Conservation (phyloP, 345 rosid genomes). For the Luvunga scandens region DNA sequence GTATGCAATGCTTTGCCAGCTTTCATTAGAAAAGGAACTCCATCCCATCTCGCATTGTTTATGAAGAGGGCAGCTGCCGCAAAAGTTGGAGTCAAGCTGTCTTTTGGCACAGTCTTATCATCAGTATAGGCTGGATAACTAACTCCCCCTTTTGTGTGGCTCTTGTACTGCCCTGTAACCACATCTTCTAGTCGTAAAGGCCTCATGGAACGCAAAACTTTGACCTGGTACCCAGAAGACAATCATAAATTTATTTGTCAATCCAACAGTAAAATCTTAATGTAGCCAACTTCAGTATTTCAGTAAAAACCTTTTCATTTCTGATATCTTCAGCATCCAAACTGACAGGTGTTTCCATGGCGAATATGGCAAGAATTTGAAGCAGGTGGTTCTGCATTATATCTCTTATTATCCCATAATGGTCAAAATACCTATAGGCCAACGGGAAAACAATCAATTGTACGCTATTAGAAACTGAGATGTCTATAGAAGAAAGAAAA, state of each 20-base stretch:
- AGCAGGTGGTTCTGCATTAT: conserved; percentile 99
- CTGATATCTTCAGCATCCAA: conserved; percentile 97
- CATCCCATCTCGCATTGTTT: conserved; percentile 98
- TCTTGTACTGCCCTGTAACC: conserved; percentile 88
- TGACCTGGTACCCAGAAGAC: conserved; percentile 57
- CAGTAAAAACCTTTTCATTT: conserved; percentile 73
- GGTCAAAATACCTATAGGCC: conserved; percentile 74
- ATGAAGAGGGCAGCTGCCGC: conserved; percentile 99
- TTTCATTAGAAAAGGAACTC: conserved; percentile 97
- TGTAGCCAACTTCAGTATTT: neutral
- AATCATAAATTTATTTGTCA: neutral
- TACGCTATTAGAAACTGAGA: neutral
- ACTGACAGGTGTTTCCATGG: conserved; percentile 99
- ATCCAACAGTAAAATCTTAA: neutral
- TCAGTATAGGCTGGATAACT: conserved; percentile 81
- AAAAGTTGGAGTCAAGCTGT: conserved; percentile 91
- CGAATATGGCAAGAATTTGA: conserved; percentile 95
- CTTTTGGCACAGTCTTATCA: conserved; percentile 87
- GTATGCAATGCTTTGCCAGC: conserved; percentile 95
- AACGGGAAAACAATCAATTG: neutral
- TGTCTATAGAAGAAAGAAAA: conserved; percentile 9
- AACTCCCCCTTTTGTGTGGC: conserved; percentile 82
- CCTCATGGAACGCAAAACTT: conserved; percentile 95
- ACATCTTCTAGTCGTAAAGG: conserved; percentile 77
- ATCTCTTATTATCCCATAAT: conserved; percentile 94